Evolutionary conservation across 2,329 filamentous ascomycete genomes (phyloP).

Genomic region (Phialophora macrospora): DNA sequence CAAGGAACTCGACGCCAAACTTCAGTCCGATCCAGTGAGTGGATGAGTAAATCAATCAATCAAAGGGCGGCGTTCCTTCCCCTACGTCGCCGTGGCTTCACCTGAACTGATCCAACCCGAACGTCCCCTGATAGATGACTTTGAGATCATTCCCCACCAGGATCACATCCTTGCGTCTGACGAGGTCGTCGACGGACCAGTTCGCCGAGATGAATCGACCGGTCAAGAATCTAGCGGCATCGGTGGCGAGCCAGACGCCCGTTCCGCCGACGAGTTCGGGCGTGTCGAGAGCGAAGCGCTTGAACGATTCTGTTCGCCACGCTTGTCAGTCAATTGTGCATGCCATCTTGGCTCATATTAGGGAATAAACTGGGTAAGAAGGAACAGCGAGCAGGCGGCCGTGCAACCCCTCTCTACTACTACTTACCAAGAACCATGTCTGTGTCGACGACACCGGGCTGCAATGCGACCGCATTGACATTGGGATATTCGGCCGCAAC

Average conservation of each 20-base stretch:
- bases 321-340: neutral
- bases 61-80: too few species aligned
- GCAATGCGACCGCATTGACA: conserved; percentile 43
- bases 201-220: conserved; percentile 31
- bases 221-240: conserved; percentile 19
- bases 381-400: neutral
- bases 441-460: conserved; percentile 47
- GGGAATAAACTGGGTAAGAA: too few species aligned
- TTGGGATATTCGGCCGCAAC: conserved; percentile 44
- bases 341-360: too few species aligned
- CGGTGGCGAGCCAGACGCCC: conserved; percentile 22
- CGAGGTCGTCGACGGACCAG: conserved; percentile 39
- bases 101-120: conserved; percentile 22
- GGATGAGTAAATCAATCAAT: too few species aligned
- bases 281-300: conserved; percentile 25
- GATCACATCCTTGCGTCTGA: conserved; percentile 31
- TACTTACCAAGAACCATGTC: conserved; percentile 38
- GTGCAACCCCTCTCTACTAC: too few species aligned
- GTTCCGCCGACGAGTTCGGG: conserved; percentile 23
- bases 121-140: conserved; percentile 23
- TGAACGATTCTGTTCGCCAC: conserved; percentile 16
- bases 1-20: too few species aligned
- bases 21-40: too few species aligned
- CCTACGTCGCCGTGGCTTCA: neutral
- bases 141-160: conserved; percentile 46